phyloP scores from a whole-genome alignment of 2,329 filamentous ascomycete genomes.

The Ceratocystis cubensis region DNA sequence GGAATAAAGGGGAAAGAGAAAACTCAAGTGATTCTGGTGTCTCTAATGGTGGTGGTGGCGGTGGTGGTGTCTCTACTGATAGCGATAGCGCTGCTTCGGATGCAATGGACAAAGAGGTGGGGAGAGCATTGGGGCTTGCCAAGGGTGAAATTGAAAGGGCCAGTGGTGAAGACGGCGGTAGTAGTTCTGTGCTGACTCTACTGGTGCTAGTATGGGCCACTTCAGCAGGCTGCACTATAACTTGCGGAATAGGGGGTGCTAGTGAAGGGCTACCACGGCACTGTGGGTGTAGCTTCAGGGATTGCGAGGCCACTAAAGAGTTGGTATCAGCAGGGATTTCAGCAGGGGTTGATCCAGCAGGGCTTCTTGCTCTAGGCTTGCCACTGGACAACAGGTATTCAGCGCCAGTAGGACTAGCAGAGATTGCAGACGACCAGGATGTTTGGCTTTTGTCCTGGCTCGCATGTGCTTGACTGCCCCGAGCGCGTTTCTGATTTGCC shows the following conservation, averaged over 20 bases:
- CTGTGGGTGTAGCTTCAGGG: neutral
- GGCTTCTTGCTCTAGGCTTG: neutral
- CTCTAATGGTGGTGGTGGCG: slow-evolving; percentile 24
- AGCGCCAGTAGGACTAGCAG: neutral
- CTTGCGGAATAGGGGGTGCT: neutral
- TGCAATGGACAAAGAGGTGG: slow-evolving; percentile 3
- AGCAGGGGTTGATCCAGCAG: neutral
- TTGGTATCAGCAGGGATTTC: neutral
- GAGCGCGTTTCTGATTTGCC: neutral
- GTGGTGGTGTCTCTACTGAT: slow-evolving; percentile 21
- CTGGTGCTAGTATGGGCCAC: neutral
- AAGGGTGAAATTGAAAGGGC: neutral
- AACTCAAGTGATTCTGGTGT: slow-evolving; percentile 19
- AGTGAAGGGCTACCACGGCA: neutral
- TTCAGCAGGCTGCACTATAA: slow-evolving; percentile 6
- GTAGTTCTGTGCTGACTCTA: too few relatives aligned
- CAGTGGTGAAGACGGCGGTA: neutral
- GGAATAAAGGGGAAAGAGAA: slow-evolving; percentile 23
- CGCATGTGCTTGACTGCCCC: neutral
- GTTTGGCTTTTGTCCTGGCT: neutral
- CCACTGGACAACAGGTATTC: neutral
- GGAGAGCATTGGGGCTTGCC: neutral
- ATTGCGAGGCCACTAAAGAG: neutral
- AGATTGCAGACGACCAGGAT: slow-evolving; percentile 7
- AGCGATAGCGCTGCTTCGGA: neutral